Conservation (phyloP, 1,139 yeast genomes). For the Nakaseomyces glabratus region DNA sequence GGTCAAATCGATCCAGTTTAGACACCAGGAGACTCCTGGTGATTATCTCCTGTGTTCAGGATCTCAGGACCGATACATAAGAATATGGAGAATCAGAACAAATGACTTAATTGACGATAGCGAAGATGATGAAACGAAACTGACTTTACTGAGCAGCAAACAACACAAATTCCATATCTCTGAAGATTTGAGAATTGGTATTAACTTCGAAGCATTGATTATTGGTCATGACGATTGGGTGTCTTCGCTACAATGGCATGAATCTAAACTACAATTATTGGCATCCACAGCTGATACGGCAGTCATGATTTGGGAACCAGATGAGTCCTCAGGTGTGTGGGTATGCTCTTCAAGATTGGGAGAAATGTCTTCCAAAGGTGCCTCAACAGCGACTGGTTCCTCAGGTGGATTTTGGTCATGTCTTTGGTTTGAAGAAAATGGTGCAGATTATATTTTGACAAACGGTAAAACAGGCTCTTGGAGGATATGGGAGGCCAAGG, state of each 20-base stretch:
- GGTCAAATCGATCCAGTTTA: slow-evolving; percentile 67
- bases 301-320: slow-evolving; percentile 94
- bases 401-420: slow-evolving; percentile 97
- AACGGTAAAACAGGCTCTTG: slow-evolving; percentile 91
- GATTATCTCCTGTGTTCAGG: slow-evolving; percentile 70
- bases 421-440: slow-evolving; percentile 53
- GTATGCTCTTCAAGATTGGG: slow-evolving; percentile 74
- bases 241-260: slow-evolving; percentile 76
- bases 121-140: slow-evolving; percentile 46
- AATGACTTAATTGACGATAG: slow-evolving; percentile 50
- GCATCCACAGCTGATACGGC: slow-evolving; percentile 94
- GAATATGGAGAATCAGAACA: slow-evolving; percentile 68
- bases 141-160: slow-evolving; percentile 51
- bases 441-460: slow-evolving; percentile 51
- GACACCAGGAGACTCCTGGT: slow-evolving; percentile 36
- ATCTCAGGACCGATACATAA: slow-evolving; percentile 80
- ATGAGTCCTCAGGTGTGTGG: slow-evolving; percentile 83
- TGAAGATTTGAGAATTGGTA: slow-evolving; percentile 35
- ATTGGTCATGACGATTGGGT: slow-evolving; percentile 99
- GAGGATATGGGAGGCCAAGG: slow-evolving; percentile 57
- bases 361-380: slow-evolving; percentile 89
- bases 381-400: slow-evolving; percentile 96
- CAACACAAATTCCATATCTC: slow-evolving; percentile 48
- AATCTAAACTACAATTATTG: slow-evolving; percentile 49
- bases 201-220: slow-evolving; percentile 82